These are phyloP conservation scores for Royoungia palumana DNA, from an alignment of 768 basidiomycete species.

Conservation along the genomic window DNA sequence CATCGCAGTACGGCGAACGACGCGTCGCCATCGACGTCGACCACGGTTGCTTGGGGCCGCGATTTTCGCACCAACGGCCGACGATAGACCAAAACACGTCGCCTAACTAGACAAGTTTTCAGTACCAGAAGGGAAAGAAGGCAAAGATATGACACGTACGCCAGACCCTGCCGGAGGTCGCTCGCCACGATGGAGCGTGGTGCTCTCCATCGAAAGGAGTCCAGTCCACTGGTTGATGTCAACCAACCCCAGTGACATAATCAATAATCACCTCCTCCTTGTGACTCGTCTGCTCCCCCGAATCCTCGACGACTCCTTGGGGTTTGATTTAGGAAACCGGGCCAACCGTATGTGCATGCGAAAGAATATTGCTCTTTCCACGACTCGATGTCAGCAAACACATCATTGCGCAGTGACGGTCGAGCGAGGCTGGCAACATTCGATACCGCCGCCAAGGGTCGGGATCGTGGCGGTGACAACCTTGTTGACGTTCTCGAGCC, in stretches of 20 bases:
- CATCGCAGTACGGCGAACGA: slow-evolving; percentile 99
- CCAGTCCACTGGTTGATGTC: slow-evolving; percentile 99
- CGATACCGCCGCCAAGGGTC: slow-evolving; percentile 85
- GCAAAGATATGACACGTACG: slow-evolving; percentile 45
- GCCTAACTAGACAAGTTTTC: slow-evolving; percentile 48
- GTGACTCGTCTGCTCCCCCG: slow-evolving; percentile 71
- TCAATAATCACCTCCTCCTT: slow-evolving; percentile 85
- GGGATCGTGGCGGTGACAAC: slow-evolving; percentile 94
- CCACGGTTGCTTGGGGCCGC: slow-evolving; percentile 87
- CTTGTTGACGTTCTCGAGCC: slow-evolving; percentile 99
- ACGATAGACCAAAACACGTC: slow-evolving; percentile 96
- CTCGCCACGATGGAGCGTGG: slow-evolving; percentile 87
- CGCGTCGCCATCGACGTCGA: slow-evolving; percentile 97
- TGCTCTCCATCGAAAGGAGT: slow-evolving; percentile 85
- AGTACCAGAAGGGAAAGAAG: not conserved
- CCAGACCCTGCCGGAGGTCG: slow-evolving; percentile 96
- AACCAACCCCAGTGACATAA: slow-evolving; percentile 94
- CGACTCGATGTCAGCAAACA: slow-evolving; percentile 77
- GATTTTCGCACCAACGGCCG: slow-evolving; percentile 96
- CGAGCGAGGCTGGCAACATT: slow-evolving; percentile 78
- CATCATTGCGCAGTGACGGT: slow-evolving; percentile 58
- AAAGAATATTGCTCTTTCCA: slow-evolving; percentile 94
- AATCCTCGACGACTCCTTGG: slow-evolving; percentile 93
- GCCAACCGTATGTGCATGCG: slow-evolving; percentile 63
- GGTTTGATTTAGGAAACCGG: slow-evolving; percentile 81